Percentiles rank a stretch among this genome's conserved stretches.
Evolutionary conservation across 225 moss, liverwort and hornwort genomes (phyloP).

Genomic region (Takakia lepidozioides): DNA sequence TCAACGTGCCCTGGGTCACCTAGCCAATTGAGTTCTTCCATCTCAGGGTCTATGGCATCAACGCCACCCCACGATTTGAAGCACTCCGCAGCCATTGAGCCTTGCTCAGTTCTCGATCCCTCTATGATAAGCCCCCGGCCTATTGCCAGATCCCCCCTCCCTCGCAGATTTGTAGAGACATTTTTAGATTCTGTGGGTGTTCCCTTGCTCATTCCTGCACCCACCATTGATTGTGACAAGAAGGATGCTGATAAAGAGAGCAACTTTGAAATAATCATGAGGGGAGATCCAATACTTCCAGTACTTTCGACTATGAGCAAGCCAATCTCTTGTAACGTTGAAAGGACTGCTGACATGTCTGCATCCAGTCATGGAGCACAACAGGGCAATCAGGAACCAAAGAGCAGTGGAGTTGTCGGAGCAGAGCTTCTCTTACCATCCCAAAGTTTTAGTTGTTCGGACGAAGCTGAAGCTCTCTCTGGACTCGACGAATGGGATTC

Average conservation of each 20-base stretch:
- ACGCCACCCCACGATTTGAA: slow-evolving; percentile 27
- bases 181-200: slow-evolving; percentile 48
- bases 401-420: slow-evolving; percentile 8
- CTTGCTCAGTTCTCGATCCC: slow-evolving; percentile 64
- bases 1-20: slow-evolving; percentile 38
- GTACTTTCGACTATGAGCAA: slow-evolving; percentile 18
- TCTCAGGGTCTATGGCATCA: slow-evolving; percentile 22
- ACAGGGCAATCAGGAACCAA: slow-evolving; percentile 8
- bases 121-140: slow-evolving; percentile 63
- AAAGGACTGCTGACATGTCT: no score
- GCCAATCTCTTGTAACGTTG: no score
- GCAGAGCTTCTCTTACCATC: slow-evolving; percentile 25
- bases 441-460: slow-evolving; percentile 13
- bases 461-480: slow-evolving; percentile 21
- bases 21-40: slow-evolving; percentile 19
- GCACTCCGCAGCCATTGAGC: slow-evolving; percentile 40
- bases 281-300: slow-evolving; percentile 18
- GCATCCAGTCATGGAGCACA: no score
- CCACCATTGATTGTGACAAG: slow-evolving; percentile 47
- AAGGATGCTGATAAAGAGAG: slow-evolving; percentile 4
- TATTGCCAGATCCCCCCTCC: slow-evolving; percentile 36
- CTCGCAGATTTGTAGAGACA: slow-evolving; percentile 43
- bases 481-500: slow-evolving; percentile 62
- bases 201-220: slow-evolving; percentile 24
- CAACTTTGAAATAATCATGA: slow-evolving; percentile 7